These are phyloP conservation scores for Cyclotella distinguenda DNA, from an alignment of 108 stramenopile species.

Conservation along the genomic window DNA sequence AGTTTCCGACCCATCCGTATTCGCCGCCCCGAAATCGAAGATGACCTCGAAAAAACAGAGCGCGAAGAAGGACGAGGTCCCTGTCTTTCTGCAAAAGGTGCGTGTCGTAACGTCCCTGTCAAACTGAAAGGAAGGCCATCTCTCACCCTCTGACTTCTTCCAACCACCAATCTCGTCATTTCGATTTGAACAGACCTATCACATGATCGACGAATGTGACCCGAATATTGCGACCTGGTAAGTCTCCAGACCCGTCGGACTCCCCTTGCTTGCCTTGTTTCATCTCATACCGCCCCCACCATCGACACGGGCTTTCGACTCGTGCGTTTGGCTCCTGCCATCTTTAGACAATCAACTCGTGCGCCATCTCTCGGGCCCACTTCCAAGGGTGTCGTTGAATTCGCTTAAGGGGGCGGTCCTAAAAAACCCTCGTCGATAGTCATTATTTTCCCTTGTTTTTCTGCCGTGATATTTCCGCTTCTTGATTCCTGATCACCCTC, in stretches of 20 bases:
- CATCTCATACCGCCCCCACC: slow-evolving; percentile 29
- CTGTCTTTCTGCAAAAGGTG: slow-evolving; percentile 51
- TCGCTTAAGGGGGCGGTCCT: too few species aligned
- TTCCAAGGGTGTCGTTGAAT: too few species aligned
- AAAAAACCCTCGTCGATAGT: too few species aligned
- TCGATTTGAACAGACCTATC: slow-evolving; percentile 64
- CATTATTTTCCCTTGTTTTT: too few species aligned
- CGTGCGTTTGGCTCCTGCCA: background rate
- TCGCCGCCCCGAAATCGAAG: slow-evolving; percentile 5
- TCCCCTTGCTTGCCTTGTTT: slow-evolving; percentile 15
- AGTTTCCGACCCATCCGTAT: background rate
- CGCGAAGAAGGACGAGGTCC: slow-evolving; percentile 47
- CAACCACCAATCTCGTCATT: background rate
- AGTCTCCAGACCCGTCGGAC: slow-evolving; percentile 14
- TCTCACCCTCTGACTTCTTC: background rate
- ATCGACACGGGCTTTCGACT: slow-evolving; percentile 13
- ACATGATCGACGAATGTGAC: slow-evolving; percentile 78
- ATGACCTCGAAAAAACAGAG: slow-evolving; percentile 35
- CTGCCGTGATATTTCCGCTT: too few species aligned
- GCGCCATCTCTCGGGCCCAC: too few species aligned
- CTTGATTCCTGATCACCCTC: slow-evolving; percentile 4
- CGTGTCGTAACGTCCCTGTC: background rate
- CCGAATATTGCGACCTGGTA: slow-evolving; percentile 66
- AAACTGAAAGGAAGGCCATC: background rate
- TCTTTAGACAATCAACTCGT: slow-evolving; percentile 13